Base-by-base conservation (phyloP, 495 filamentous ascomycete species). In the Aspergillus mulundensis region DNA sequence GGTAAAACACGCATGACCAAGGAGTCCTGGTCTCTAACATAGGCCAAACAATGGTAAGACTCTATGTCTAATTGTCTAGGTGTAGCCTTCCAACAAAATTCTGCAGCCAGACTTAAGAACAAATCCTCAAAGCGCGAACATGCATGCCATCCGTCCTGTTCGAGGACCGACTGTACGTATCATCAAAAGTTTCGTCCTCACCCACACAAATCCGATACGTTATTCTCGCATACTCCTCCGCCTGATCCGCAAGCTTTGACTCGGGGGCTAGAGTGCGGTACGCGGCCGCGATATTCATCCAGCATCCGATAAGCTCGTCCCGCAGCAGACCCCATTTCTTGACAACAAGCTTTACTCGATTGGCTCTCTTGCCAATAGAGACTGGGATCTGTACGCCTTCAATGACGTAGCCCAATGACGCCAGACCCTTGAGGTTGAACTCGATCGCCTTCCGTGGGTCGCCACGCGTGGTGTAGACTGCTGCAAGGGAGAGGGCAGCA, bases 331-430 rank as follows among this genome's bases (percentile, higher is more conserved):
- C 77, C 76, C 77, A 80, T 58, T 68, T 61, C 62, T 70, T 58
- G 36, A 81, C 70, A 58, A 65, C 42, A 18, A 76, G 42, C 12
- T 14, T 2, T 11, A 10, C 32, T 2, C 12, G 2, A 7, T 10
- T 36, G 32, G 3, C 19, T 45, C 21, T 24, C 28, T 25, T 6
- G 52, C 58, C n/a, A n/a, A n/a, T n/a, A n/a, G n/a, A n/a, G n/a
- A n/a, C n/a, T n/a, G 62, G 53, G 20, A 57, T 5, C 3, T 59
- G 50, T 7, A 66, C 67, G 7, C 71, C 74, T 18, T 70, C 61
- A 41, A 81, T 66, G 6, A 71, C 61, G 56, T 56, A 80, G 8
- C 77, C 76, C 18, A 77, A 62, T n/a, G 68, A 61, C 40, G 67
- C 63, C 4, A 81, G 48, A 10, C 57, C 53, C 44, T 50, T 70